Evolutionary conservation across 2,329 filamentous ascomycete species (phyloP), one percentile per base, ranked within the genome.

Genomic region (Fusarium mundagurra): DNA sequence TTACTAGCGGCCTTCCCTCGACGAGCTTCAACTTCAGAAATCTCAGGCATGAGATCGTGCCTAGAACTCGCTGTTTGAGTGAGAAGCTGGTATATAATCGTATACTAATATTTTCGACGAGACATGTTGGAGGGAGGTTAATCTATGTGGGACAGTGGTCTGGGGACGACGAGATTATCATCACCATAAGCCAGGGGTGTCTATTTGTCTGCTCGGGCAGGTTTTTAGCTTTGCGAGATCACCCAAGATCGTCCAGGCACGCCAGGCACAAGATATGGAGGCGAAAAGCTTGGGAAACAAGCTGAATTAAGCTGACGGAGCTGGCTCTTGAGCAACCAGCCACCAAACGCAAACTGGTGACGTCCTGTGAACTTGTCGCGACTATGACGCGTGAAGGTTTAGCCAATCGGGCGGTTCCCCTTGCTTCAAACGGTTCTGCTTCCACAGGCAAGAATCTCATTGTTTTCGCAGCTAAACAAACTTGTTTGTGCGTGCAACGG

Each of bases 331-430:
- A 31, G 38, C 50, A 61, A 69, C 71, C 63, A 74, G 54, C 67
- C 72, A 72, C 69, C 61, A 41, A 70, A 53, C 48, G 61, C 47
- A 47, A 54, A 47, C 45, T 54, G 33, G 36, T 51, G 67, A 71
- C 61, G 50, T 63, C 39, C 34, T 22, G 38, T 57, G 33, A 41
- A 76, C 76, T 61, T 48, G 65, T 77, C 77, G 76, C 77, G 77
- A 78, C 77, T 29, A 71, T 76, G 77, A 78, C 77, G 77, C 77
- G 77, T 70, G 68, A 61, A 67, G 50, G 60, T 55, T 45, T 44
- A 34, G 34, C 75, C 76, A 78, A 77, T 77, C 66, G 72, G 76
- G 60, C 64, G 24, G 44, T 54, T 68, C 67, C 76, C 64, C 61
- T 55, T 24, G 43, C 36, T 60, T 60, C 73, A 74, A 74, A 75